Percentiles rank a stretch among this genome's conserved stretches.
Conservation (phyloP, 352 stramenopile species). For the Thraustochytrium aureum region DNA sequence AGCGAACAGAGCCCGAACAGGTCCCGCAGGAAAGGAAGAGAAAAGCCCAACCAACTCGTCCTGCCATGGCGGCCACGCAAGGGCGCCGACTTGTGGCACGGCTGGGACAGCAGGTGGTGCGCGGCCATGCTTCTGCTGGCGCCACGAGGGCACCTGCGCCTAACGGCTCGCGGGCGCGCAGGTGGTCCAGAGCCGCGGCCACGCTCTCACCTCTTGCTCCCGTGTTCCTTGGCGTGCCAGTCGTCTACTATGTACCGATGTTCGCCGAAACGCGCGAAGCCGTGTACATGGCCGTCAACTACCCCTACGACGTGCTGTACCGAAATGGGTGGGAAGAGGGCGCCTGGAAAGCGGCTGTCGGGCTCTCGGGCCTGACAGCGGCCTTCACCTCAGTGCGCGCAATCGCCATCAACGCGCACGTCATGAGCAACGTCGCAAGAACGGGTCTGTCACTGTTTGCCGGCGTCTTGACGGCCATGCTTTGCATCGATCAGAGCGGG, state of each 20-base stretch:
- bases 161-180: too few relatives aligned
- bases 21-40: too few relatives aligned
- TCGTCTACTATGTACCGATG: conserved; percentile 13
- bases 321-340: conserved; percentile 5
- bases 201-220: too few relatives aligned
- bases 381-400: conserved; percentile 8
- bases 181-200: too few relatives aligned
- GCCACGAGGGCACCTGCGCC: too few relatives aligned
- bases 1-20: too few relatives aligned
- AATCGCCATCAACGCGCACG: not conserved
- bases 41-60: too few relatives aligned
- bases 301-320: conserved; percentile 40
- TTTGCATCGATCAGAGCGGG: conserved; percentile 15
- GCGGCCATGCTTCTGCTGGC: too few relatives aligned
- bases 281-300: conserved; percentile 21
- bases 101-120: too few relatives aligned
- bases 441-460: conserved; percentile 34
- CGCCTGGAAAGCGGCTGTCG: conserved; percentile 4
- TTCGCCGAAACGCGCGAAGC: conserved; percentile 29
- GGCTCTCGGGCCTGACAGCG: not conserved
- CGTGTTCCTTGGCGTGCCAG: too few relatives aligned
- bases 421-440: not conserved
- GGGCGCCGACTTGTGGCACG: too few relatives aligned
- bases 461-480: not conserved
- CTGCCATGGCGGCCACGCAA: too few relatives aligned